phyloP scores from a whole-genome alignment of 208 protist genomes.

The Trypanosomatidae sp. region DNA sequence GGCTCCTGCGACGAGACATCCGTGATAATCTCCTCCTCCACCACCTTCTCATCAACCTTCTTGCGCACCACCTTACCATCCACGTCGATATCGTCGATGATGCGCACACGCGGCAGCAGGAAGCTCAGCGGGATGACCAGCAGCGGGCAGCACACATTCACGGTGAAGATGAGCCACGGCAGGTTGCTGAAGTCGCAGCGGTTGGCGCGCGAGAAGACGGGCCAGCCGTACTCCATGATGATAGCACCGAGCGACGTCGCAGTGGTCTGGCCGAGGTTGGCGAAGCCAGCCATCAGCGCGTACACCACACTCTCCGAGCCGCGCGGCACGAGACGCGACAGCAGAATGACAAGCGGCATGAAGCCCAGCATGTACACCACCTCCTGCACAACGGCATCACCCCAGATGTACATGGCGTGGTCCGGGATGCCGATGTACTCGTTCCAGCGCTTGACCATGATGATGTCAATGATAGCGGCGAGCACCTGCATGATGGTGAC shows the following conservation, averaged over 20 bases:
- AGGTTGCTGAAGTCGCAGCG: slow-evolving; percentile 61
- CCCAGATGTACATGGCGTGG: slow-evolving; percentile 60
- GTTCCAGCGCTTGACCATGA: slow-evolving; percentile 80
- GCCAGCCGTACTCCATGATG: slow-evolving; percentile 50
- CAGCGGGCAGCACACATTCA: slow-evolving; percentile 42
- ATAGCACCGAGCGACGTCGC: too few species aligned
- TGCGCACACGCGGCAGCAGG: slow-evolving; percentile 41
- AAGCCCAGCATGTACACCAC: slow-evolving; percentile 60
- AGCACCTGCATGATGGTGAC: slow-evolving; percentile 36
- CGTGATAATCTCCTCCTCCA: too few species aligned
- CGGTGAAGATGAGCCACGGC: slow-evolving; percentile 41
- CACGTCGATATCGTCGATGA: slow-evolving; percentile 47
- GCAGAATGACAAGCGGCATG: slow-evolving; percentile 74
- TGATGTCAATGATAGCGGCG: slow-evolving; percentile 44
- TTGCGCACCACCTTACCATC: slow-evolving; percentile 33
- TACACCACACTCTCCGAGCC: slow-evolving; percentile 78
- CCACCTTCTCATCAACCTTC: slow-evolving; percentile 4
- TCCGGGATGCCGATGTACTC: slow-evolving; percentile 42
- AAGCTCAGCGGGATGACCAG: slow-evolving; percentile 45
- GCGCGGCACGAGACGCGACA: slow-evolving; percentile 75
- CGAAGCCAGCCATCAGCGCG: slow-evolving; percentile 69
- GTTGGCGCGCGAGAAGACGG: too few species aligned
- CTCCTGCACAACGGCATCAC: slow-evolving; percentile 61
- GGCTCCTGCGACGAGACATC: too few species aligned
- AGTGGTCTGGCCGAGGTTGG: too few species aligned